These are phyloP conservation scores for Dactylellina sp. DNA, from an alignment of 2,329 filamentous ascomycete species.

Conservation along the genomic window DNA sequence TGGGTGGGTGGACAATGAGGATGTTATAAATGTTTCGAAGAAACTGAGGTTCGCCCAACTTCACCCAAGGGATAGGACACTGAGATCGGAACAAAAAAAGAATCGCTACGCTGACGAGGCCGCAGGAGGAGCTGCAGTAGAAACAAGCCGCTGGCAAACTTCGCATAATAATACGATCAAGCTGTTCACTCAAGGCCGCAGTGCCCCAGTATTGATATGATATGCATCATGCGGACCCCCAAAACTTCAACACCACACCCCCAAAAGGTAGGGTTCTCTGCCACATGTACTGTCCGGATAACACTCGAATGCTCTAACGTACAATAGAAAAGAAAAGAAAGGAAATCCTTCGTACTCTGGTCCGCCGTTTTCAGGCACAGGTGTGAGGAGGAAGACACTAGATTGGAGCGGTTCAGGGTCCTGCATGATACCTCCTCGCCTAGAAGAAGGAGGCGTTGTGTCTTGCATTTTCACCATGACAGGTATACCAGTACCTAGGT, in stretches of 20 bases:
- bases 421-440: conserved; percentile 56
- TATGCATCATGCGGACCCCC: conserved; percentile 53
- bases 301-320: not conserved
- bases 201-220: conserved; percentile 36
- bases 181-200: conserved; percentile 31
- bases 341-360: conserved; percentile 17
- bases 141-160: conserved; percentile 3
- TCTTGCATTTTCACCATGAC: conserved; percentile 44
- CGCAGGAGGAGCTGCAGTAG: not conserved
- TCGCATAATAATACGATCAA: conserved; percentile 26
- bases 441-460: conserved; percentile 52
- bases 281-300: conserved; percentile 8
- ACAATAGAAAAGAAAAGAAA: not conserved
- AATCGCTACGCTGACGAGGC: not conserved
- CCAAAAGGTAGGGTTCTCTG: conserved; percentile 46
- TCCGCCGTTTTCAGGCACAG: conserved; percentile 47
- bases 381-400: conserved; percentile 23
- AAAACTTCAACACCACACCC: conserved; percentile 32
- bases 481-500: no score
- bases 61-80: not conserved
- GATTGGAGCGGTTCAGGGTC: conserved; percentile 36
- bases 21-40: conserved; percentile 20
- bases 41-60: no score
- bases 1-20: not conserved
- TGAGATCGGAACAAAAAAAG: conserved; percentile 13